A percentile compares a stretch with the other conserved stretches of the same genome.
These are phyloP conservation scores for Globisporangium recalcitrans DNA, from an alignment of 352 stramenopile species.

Conservation along the genomic window DNA sequence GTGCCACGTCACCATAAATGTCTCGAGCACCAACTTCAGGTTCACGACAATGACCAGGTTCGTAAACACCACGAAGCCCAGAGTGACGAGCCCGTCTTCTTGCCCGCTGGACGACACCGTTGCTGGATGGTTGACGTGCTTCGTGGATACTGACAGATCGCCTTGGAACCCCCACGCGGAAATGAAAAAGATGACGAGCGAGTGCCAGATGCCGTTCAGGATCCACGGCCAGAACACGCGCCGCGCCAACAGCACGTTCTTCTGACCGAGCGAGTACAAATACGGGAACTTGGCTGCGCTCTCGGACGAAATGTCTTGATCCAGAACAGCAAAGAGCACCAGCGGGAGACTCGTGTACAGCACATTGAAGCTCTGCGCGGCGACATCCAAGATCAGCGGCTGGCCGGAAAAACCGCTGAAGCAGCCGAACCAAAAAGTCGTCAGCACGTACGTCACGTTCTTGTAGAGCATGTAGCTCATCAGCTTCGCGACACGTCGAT, in stretches of 20 bases:
- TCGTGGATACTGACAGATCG: slow-evolving; percentile 21
- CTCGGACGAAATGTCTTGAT: slow-evolving; percentile 68
- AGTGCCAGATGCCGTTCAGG: slow-evolving; percentile 78
- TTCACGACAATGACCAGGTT: slow-evolving; percentile 78
- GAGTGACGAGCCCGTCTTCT: slow-evolving; percentile 49
- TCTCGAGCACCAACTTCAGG: slow-evolving; percentile 68
- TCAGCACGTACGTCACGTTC: slow-evolving; percentile 85
- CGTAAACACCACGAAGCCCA: slow-evolving; percentile 79
- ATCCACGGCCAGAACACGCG: slow-evolving; percentile 85
- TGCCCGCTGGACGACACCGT: slow-evolving; percentile 41
- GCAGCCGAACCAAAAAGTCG: slow-evolving; percentile 83
- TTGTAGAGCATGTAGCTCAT: slow-evolving; percentile 96
- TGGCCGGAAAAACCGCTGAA: slow-evolving; percentile 75
- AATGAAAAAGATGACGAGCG: slow-evolving; percentile 78
- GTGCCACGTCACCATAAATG: slow-evolving; percentile 67
- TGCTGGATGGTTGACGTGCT: slow-evolving; percentile 20
- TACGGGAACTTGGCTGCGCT: slow-evolving; percentile 62
- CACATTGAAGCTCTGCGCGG: slow-evolving; percentile 81
- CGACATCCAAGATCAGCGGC: slow-evolving; percentile 71
- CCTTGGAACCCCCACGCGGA: slow-evolving; percentile 60
- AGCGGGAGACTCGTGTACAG: slow-evolving; percentile 75
- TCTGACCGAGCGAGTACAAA: slow-evolving; percentile 64
- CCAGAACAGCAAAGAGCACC: slow-evolving; percentile 70
- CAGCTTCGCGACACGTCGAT: slow-evolving; percentile 89
- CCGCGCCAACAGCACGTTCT: slow-evolving; percentile 49